Base-by-base conservation (phyloP, 2,329 filamentous ascomycete species). In the Karstenula rhodostoma region DNA sequence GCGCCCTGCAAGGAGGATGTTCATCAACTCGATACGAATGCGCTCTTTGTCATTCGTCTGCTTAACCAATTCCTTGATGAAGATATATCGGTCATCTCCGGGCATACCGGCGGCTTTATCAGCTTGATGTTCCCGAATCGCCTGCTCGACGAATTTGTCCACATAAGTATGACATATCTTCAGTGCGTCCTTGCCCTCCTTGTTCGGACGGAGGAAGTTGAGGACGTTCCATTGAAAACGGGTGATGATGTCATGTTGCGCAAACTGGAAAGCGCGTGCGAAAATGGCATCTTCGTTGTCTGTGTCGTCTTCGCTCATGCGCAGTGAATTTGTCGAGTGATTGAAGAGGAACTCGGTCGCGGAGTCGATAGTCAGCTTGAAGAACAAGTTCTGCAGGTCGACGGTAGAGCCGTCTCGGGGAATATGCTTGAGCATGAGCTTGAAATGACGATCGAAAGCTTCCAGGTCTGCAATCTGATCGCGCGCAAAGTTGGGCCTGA, bases 1-100 rank as follows among this genome's bases (percentile, higher is more conserved):
- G 22, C 90, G 85, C 10, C 91, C 92, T 2, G 93, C 93, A 10
- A 96, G 85, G 5, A 96, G 85, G n/a, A 96, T 86, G 50, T 37
- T 52, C 19, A 62, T 85, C 43, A 96, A 83, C 77, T 96, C 92
- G 77, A 95, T 92, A 33, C 92, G 90, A 15, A 96, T 84, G 1
- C 92, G 85, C 56, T 82, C 85, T 35, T 74, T 69, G 60, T 82
- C 79, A 43, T 90, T 86, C 0, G 92, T 96, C 78, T 91, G 92
- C 47, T 85, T 83, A 43, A 91, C 91, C 1, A 96, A 84, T 29
- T 91, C 90, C 77, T 96, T 90, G 19, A 96, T 77, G 70, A 84
- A 83, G 59, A 82, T 72, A 67, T 83, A 83, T 32, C 78, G 72
- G 59, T 17, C 37, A 37, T 46, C 33, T 23, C 46, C 52, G 17